phyloP scores from a whole-genome alignment of 2,329 filamentous ascomycete genomes.

The Exophiala viscosa region DNA sequence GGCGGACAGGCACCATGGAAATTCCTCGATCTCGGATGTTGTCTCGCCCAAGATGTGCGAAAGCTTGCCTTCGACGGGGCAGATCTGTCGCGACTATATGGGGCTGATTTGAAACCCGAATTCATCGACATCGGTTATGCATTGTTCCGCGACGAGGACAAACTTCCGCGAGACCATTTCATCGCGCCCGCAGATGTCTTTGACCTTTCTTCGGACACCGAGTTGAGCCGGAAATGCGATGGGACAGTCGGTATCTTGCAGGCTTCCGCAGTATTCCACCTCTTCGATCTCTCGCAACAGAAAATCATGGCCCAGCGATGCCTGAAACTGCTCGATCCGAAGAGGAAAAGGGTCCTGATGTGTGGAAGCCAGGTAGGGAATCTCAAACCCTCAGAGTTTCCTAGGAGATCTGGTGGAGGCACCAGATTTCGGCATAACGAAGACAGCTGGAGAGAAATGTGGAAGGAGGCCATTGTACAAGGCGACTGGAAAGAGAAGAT shows the following conservation, averaged over 20 bases:
- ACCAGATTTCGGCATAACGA: conserved; percentile 35
- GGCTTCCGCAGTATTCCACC: conserved; percentile 40
- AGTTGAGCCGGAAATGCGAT: conserved; percentile 24
- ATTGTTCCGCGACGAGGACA: conserved; percentile 39
- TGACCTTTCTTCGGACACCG: conserved; percentile 20
- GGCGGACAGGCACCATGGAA: conserved; percentile 14
- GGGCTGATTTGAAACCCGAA: conserved; percentile 31
- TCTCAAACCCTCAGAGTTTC: conserved; percentile 20
- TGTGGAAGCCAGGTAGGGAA: conserved; percentile 29
- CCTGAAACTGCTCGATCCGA: conserved; percentile 17
- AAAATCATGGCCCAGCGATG: conserved; percentile 26
- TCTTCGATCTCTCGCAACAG: conserved; percentile 39
- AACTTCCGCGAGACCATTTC: conserved; percentile 35
- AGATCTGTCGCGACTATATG: conserved; percentile 41
- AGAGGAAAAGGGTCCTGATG: conserved; percentile 21
- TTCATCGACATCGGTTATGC: conserved; percentile 43
- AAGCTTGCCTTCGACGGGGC: conserved; percentile 49
- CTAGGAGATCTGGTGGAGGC: conserved; percentile 16
- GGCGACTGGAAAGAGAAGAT: conserved; percentile 23
- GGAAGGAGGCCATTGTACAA: conserved; percentile 51
- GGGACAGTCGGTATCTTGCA: conserved; percentile 36
- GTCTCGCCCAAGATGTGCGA: conserved; percentile 44
- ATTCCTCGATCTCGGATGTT: conserved; percentile 44
- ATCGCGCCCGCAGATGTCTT: conserved; percentile 35
- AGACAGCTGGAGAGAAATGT: conserved; percentile 51